Percentiles rank a stretch among this genome's conserved stretches.
Conservation (phyloP, 306 rosid genomes). For the Begonia fuchsioides region DNA sequence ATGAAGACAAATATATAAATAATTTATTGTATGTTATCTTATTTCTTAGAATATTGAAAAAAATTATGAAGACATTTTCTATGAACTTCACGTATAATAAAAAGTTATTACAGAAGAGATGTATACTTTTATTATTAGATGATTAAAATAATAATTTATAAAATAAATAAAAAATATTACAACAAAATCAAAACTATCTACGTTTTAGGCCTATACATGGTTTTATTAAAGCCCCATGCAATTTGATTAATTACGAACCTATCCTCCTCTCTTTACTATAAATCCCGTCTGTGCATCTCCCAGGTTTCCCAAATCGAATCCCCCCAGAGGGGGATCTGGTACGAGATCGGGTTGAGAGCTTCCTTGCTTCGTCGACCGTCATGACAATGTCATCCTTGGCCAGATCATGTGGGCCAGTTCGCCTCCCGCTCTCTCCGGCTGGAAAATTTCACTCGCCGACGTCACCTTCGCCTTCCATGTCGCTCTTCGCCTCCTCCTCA, state of each 20-base stretch:
- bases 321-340: conserved; percentile 44
- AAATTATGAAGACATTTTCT: too few relatives aligned
- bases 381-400: too few relatives aligned
- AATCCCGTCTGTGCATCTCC: conserved; percentile 52
- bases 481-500: conserved; percentile 71
- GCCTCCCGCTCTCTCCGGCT: conserved; percentile 61
- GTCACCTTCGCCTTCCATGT: conserved; percentile 31
- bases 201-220: conserved; percentile 26
- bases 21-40: too few relatives aligned
- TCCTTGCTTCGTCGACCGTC: conserved; percentile 29
- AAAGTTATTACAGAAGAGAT: too few relatives aligned
- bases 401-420: conserved; percentile 60
- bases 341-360: conserved; percentile 42
- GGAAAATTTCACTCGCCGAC: conserved; percentile 45
- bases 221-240: conserved; percentile 15
- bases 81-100: too few relatives aligned
- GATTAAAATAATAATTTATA: too few relatives aligned
- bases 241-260: conserved; percentile 8
- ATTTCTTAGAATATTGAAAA: too few relatives aligned
- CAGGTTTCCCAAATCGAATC: conserved; percentile 89
- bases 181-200: too few relatives aligned
- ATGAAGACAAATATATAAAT: too few relatives aligned
- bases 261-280: conserved; percentile 13
- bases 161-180: too few relatives aligned
- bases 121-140: too few relatives aligned